Conservation (phyloP, 2,329 filamentous ascomycete species). For the Calonectria crousiana region DNA sequence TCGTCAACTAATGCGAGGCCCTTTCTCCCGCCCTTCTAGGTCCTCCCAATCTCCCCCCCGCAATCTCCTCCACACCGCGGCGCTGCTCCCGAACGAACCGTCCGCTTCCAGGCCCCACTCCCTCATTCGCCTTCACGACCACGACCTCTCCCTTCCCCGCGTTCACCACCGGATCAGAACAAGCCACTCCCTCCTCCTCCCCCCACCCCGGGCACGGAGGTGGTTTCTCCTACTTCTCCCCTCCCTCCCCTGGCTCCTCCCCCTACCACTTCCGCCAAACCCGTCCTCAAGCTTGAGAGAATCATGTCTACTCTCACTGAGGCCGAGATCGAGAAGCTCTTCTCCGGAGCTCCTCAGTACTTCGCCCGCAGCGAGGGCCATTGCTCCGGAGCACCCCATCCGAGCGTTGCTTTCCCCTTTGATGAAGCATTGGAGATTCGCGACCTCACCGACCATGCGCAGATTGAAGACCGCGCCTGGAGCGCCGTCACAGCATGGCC, state of each 20-base stretch:
- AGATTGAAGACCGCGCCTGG: slow-evolving; percentile 74
- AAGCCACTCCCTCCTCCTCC: slow-evolving; percentile 69
- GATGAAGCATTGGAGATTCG: slow-evolving; percentile 71
- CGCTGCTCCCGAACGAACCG: slow-evolving; percentile 41
- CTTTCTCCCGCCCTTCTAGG: slow-evolving; percentile 16
- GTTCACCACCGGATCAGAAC: slow-evolving; percentile 61
- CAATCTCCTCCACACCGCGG: slow-evolving; percentile 43
- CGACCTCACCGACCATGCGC: slow-evolving; percentile 74
- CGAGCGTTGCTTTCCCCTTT: slow-evolving; percentile 76
- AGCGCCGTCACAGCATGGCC: slow-evolving; percentile 72
- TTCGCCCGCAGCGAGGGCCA: slow-evolving; percentile 72
- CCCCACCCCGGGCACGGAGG: slow-evolving; percentile 55
- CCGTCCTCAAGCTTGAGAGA: slow-evolving; percentile 64
- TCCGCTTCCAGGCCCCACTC: slow-evolving; percentile 40
- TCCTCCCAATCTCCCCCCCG: slow-evolving; percentile 35
- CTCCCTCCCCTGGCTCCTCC: slow-evolving; percentile 17
- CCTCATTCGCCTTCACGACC: slow-evolving; percentile 41
- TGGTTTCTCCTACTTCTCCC: slow-evolving; percentile 37
- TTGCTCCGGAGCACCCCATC: slow-evolving; percentile 70
- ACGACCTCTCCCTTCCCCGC: slow-evolving; percentile 47
- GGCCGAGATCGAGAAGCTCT: slow-evolving; percentile 75
- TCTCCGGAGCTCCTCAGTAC: slow-evolving; percentile 82
- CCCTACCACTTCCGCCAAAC: slow-evolving; percentile 47
- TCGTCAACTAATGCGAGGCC: slow-evolving; percentile 17
- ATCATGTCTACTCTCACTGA: slow-evolving; percentile 72